Percentiles rank a stretch among this genome's conserved stretches.
phyloP scores from a whole-genome alignment of 2,329 filamentous ascomycete species.

The Chaetoscypha palmicola region DNA sequence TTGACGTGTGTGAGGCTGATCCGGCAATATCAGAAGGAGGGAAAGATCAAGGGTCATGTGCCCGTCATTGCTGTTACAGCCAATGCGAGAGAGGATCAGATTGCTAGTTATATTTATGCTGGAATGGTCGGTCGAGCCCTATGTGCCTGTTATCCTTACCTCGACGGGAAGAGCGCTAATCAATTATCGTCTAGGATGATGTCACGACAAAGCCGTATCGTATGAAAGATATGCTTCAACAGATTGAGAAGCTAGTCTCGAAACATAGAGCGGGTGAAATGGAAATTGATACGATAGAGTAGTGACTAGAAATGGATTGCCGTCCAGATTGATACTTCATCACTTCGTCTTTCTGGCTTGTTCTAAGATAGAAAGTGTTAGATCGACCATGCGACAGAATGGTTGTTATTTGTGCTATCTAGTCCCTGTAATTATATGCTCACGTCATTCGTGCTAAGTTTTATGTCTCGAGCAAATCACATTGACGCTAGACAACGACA shows the following conservation, averaged over 20 bases:
- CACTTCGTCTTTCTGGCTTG: too few relatives aligned
- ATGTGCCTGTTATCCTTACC: background rate
- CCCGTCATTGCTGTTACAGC: slow-evolving; percentile 72
- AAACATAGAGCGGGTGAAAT: slow-evolving; percentile 1
- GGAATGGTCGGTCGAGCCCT: slow-evolving; percentile 57
- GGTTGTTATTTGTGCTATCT: too few relatives aligned
- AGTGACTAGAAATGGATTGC: too few relatives aligned
- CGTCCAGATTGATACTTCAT: too few relatives aligned
- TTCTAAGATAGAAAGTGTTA: too few relatives aligned
- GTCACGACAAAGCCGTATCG: slow-evolving; percentile 25
- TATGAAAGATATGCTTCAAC: slow-evolving; percentile 20
- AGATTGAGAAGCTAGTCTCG: slow-evolving; percentile 18
- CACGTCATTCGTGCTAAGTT: too few relatives aligned
- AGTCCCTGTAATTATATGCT: too few relatives aligned
- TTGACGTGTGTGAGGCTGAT: slow-evolving; percentile 65
- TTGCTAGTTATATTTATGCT: slow-evolving; percentile 58
- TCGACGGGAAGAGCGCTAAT: slow-evolving; percentile 4
- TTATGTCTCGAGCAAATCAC: too few relatives aligned
- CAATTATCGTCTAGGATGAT: slow-evolving; percentile 15
- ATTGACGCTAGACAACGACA: too few relatives aligned
- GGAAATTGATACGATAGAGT: background rate
- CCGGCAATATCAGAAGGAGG: slow-evolving; percentile 55
- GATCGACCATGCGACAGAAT: too few relatives aligned
- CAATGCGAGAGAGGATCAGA: slow-evolving; percentile 67
- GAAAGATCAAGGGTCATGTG: slow-evolving; percentile 53